Evolutionary conservation across 345 rosid species (phyloP).

Genomic region (Citrus reticulata): DNA sequence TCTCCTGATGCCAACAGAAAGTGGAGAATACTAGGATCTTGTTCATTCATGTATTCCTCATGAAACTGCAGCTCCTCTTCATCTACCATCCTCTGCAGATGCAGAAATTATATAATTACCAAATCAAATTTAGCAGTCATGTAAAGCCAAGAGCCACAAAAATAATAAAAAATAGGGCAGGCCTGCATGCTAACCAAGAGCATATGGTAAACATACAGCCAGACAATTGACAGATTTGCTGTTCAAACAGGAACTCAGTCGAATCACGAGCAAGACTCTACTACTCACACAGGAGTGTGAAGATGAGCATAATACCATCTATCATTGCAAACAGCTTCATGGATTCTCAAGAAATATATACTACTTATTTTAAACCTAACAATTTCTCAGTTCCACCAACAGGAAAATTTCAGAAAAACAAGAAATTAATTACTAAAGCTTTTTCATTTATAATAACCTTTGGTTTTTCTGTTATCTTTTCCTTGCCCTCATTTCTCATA

Average conservation of each 20-base stretch:
- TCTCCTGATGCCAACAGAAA: constrained; percentile 92
- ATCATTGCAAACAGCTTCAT: neutral
- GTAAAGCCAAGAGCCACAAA: neutral
- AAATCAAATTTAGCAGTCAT: neutral
- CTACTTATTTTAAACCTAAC: neutral
- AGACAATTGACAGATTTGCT: neutral
- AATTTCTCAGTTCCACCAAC: neutral
- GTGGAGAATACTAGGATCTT: constrained; percentile 97
- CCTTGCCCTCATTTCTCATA: neutral
- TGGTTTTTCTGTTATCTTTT: neutral
- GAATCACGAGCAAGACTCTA: neutral
- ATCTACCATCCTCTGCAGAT: constrained; percentile 78
- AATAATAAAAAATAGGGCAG: neutral
- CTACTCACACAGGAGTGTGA: neutral
- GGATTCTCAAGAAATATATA: neutral
- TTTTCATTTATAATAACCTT: neutral
- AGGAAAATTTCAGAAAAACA: neutral
- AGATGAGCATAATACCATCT: too few species aligned
- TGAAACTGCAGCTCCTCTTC: constrained; percentile 90
- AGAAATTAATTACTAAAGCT: neutral
- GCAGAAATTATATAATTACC: neutral
- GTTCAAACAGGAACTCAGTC: neutral
- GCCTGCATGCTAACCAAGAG: neutral
- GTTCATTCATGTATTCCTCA: constrained; percentile 88
- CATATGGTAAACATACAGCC: neutral